phyloP scores from a whole-genome alignment of 75 land plant genomes.

The Azolla pinnata region DNA sequence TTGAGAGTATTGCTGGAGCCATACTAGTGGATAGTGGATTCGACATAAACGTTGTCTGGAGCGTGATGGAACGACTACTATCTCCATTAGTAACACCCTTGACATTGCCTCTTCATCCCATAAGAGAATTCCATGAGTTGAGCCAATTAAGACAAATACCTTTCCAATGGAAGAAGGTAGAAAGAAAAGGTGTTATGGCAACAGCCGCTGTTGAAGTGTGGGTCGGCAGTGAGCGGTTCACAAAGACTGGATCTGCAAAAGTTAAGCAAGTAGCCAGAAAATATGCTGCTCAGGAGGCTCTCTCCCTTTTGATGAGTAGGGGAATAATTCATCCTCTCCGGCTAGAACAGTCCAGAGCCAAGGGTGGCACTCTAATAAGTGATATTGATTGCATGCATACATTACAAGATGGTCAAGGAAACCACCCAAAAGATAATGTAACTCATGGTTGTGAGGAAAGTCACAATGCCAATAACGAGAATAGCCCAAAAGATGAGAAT shows the following conservation, averaged over 20 bases:
- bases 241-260: conserved; percentile 28
- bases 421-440: too few relatives aligned
- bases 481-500: too few relatives aligned
- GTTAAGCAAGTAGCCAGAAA: conserved; percentile 51
- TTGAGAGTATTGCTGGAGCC: conserved; percentile 98
- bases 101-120: conserved; percentile 60
- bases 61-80: conserved; percentile 54
- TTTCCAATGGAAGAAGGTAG: conserved; percentile 24
- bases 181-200: conserved; percentile 23
- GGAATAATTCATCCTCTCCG: conserved; percentile 6
- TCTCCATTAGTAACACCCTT: conserved; percentile 89
- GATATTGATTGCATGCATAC: background rate
- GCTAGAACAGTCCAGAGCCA: too few relatives aligned
- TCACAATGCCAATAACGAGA: too few relatives aligned
- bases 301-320: conserved; percentile 1
- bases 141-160: conserved; percentile 48
- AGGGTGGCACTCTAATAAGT: background rate
- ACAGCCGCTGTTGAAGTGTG: conserved; percentile 40
- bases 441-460: background rate
- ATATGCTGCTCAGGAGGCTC: conserved; percentile 43
- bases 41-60: conserved; percentile 67
- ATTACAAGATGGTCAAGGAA: too few relatives aligned
- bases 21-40: conserved; percentile 63
- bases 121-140: conserved; percentile 59
- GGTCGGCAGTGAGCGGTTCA: conserved; percentile 33